These are phyloP conservation scores for Rubia peregrina DNA, from an alignment of 305 asterid species.

Conservation along the genomic window DNA sequence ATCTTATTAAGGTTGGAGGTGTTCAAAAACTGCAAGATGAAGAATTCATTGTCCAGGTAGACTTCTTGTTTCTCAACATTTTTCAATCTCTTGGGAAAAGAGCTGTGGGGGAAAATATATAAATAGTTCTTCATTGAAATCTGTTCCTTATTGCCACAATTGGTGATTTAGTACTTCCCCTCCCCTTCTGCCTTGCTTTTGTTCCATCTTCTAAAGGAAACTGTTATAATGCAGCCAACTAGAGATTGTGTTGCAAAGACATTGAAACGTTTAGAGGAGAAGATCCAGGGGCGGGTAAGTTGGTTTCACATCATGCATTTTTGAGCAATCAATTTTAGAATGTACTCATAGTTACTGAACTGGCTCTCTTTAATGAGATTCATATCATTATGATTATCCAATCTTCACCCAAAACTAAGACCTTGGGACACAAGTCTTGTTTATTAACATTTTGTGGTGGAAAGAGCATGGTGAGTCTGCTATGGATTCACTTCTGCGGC, in stretches of 20 bases:
- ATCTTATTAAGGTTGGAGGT: slow-evolving; percentile 87
- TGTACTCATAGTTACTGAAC: not conserved
- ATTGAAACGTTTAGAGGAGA: slow-evolving; percentile 93
- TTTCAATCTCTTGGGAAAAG: not conserved
- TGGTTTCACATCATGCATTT: not conserved
- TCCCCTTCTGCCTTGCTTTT: not conserved
- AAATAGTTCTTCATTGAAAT: not conserved
- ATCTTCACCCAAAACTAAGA: not conserved
- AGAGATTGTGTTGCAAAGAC: slow-evolving; percentile 98
- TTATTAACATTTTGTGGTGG: not conserved
- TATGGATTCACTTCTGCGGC: not conserved
- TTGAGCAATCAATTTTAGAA: not conserved
- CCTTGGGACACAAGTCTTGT: not conserved
- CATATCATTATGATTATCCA: not conserved
- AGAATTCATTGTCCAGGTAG: slow-evolving; percentile 91
- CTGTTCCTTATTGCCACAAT: not conserved
- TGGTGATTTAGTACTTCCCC: not conserved
- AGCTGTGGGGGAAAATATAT: not conserved
- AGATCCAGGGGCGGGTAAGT: slow-evolving; percentile 94
- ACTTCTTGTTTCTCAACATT: slow-evolving; percentile 6
- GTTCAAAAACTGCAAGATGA: slow-evolving; percentile 97
- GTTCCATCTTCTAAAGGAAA: slow-evolving; percentile 3
- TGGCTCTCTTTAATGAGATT: not conserved
- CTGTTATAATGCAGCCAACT: slow-evolving; percentile 74
- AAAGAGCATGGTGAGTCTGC: not conserved